These are phyloP conservation scores for Sextonia rubra DNA, from an alignment of 164 flowering plant genomes.

Conservation along the genomic window DNA sequence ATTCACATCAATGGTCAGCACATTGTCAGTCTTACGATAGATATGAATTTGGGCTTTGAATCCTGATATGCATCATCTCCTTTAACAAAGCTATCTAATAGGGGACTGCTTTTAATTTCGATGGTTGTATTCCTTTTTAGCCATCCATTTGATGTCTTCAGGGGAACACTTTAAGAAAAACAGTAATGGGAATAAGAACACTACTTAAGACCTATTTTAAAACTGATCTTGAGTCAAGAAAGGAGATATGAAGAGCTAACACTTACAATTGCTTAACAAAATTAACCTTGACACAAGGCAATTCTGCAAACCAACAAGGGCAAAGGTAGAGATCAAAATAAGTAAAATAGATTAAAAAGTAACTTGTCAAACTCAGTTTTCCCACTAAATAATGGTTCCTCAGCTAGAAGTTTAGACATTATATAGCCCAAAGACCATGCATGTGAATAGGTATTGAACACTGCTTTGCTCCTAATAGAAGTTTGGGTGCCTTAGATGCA, in stretches of 20 bases:
- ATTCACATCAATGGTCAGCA: no score
- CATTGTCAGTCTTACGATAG: no score
- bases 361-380: constrained; percentile 64
- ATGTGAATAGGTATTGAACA: constrained; percentile 79
- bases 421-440: constrained; percentile 91
- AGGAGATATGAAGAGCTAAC: constrained; percentile 9
- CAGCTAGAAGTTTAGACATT: constrained; percentile 69
- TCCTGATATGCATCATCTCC: no score
- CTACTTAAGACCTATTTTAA: constrained; percentile 17
- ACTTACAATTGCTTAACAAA: constrained; percentile 73
- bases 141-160: no score
- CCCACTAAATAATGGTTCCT: no score
- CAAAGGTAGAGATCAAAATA: not conserved
- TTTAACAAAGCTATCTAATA: no score
- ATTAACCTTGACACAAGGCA: constrained; percentile 83
- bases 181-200: constrained; percentile 36
- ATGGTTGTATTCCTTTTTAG: no score
- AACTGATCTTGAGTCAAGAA: not conserved
- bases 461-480: constrained; percentile 53
- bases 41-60: no score
- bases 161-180: no score
- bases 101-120: no score
- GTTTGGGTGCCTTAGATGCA: constrained; percentile 71
- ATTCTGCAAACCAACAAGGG: constrained; percentile 34
- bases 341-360: constrained; percentile 1